Percentiles rank a stretch among this genome's conserved stretches.
Conservation (phyloP, 371 early-diverging fungal genomes). For the Zopfochytrium polystomum region DNA sequence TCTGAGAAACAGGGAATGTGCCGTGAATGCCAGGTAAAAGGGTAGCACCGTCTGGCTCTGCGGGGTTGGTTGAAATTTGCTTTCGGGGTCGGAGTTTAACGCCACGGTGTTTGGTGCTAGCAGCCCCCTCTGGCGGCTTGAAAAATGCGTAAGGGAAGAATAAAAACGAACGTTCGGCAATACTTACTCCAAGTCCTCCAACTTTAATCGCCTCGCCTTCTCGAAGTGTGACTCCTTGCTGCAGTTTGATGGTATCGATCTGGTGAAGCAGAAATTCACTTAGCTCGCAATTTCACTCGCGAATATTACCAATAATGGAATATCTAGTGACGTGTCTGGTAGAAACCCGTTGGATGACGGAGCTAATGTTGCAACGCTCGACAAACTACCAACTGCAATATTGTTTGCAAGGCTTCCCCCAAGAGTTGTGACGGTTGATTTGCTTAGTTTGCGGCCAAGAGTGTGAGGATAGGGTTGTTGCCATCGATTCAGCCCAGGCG, state of each 20-base stretch:
- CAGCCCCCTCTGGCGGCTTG: conserved; percentile 4
- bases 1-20: background rate
- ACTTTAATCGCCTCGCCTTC: conserved; percentile 42
- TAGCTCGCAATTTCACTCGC: background rate
- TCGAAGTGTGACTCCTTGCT: conserved; percentile 37
- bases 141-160: no score
- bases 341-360: conserved; percentile 24
- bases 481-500: background rate
- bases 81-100: background rate
- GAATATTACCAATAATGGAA: conserved; percentile 35
- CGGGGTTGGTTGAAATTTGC: background rate
- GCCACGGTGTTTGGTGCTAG: background rate
- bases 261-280: conserved; percentile 1
- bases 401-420: background rate
- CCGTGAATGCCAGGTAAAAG: background rate
- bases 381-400: conserved; percentile 2
- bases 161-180: no score
- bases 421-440: background rate
- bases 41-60: background rate
- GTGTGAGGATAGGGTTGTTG: background rate
- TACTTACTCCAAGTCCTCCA: no score
- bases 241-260: conserved; percentile 46
- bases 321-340: conserved; percentile 36
- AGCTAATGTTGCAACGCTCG: conserved; percentile 12
- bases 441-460: background rate